Conservation (phyloP, 2,329 filamentous ascomycete species). For the Colletotrichum higginsianum region DNA sequence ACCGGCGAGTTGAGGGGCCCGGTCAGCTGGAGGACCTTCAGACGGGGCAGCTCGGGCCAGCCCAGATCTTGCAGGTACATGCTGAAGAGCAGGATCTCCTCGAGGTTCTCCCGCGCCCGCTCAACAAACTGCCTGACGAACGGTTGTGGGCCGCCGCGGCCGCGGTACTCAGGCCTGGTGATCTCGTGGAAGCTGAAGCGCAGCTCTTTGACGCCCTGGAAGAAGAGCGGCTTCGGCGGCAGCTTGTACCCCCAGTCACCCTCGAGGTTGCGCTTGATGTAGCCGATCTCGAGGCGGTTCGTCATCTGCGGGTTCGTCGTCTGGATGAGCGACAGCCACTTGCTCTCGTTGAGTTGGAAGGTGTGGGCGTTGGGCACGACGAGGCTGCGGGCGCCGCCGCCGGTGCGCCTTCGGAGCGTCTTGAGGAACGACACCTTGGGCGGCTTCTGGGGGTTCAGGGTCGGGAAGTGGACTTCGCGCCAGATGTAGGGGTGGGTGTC, state of each 20-base stretch:
- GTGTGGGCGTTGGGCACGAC: conserved; percentile 33
- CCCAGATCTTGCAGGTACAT: conserved; percentile 35
- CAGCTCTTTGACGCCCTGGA: conserved; percentile 27
- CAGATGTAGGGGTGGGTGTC: conserved; percentile 40
- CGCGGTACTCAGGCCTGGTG: conserved; percentile 6
- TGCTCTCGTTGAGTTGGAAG: conserved; percentile 39
- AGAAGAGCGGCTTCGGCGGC: conserved; percentile 37
- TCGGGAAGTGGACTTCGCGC: conserved; percentile 37
- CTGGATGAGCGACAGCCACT: conserved; percentile 40
- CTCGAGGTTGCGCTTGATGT: conserved; percentile 27
- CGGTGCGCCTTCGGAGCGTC: conserved; percentile 34
- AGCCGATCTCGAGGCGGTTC: conserved; percentile 35
- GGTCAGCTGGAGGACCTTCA: conserved; percentile 36
- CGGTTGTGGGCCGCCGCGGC: conserved; percentile 30
- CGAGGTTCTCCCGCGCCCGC: conserved; percentile 25
- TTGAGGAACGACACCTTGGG: conserved; percentile 34
- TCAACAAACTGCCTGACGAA: conserved; percentile 35
- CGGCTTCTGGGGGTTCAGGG: conserved; percentile 18
- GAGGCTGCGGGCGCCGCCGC: conserved; percentile 34
- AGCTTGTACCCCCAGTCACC: conserved; percentile 40
- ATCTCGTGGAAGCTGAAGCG: conserved; percentile 26
- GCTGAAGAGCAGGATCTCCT: conserved; percentile 26
- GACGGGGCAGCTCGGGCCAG: conserved; percentile 38
- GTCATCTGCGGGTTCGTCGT: conserved; percentile 39
- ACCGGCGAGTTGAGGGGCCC: conserved; percentile 28